Evolutionary conservation across 2,329 filamentous ascomycete genomes (phyloP).

Genomic region (Fusarium sp.): DNA sequence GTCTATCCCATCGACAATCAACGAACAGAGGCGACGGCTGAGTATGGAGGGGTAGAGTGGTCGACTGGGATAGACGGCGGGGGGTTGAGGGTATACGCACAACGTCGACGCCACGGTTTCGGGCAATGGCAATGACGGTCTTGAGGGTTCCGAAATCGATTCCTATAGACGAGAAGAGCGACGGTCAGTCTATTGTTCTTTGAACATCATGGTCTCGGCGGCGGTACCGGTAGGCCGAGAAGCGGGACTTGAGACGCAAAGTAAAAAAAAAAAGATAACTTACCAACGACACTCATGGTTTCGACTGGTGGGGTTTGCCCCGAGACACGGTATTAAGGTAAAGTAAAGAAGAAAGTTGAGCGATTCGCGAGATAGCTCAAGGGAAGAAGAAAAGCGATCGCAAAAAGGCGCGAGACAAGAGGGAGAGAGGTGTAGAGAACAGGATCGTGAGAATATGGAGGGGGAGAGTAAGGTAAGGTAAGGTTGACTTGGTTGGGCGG

Average conservation of each 20-base stretch:
- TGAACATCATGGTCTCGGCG: slow-evolving; percentile 12
- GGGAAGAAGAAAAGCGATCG: slow-evolving; percentile 39
- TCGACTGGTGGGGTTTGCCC: slow-evolving; percentile 51
- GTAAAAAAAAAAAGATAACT: slow-evolving; percentile 12
- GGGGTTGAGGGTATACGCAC: slow-evolving; percentile 72
- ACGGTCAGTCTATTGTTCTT: slow-evolving; percentile 38
- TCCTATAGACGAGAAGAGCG: slow-evolving; percentile 63
- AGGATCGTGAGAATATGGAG: slow-evolving; percentile 41
- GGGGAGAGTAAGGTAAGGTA: slow-evolving; percentile 30
- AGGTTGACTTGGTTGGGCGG: slow-evolving; percentile 30
- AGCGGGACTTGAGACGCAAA: slow-evolving; percentile 2
- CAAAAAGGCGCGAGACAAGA: slow-evolving; percentile 26
- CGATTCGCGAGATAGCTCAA: slow-evolving; percentile 44
- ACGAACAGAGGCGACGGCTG: not conserved
- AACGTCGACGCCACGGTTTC: slow-evolving; percentile 99
- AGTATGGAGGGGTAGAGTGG: slow-evolving; percentile 27
- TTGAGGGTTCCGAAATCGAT: slow-evolving; percentile 97
- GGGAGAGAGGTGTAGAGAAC: slow-evolving; percentile 6
- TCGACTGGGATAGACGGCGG: slow-evolving; percentile 32
- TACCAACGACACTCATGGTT: slow-evolving; percentile 72
- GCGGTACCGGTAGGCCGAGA: slow-evolving; percentile 1
- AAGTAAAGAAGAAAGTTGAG: slow-evolving; percentile 30
- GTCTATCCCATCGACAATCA: slow-evolving; percentile 21
- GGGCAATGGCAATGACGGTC: slow-evolving; percentile 96
- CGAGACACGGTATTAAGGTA: slow-evolving; percentile 42